These are phyloP conservation scores for Creolimax fragrantissima DNA, from an alignment of 78 protist genomes.

Conservation along the genomic window DNA sequence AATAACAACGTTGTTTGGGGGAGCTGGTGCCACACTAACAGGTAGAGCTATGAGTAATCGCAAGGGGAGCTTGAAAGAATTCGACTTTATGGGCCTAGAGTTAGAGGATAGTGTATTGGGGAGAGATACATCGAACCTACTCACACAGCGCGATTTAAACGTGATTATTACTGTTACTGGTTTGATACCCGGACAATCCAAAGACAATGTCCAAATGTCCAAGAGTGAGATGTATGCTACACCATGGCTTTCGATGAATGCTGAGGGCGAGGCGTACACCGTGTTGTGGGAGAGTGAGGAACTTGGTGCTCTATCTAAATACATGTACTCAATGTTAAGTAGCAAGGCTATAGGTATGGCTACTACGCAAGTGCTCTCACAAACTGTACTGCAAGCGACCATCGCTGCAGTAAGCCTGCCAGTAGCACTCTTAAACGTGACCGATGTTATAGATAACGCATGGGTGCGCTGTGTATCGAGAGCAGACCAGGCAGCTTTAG, in stretches of 20 bases:
- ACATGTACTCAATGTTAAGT: not conserved
- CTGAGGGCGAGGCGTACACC: not conserved
- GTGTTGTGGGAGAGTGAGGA: conserved; percentile 7
- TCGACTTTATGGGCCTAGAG: not conserved
- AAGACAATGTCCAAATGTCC: not conserved
- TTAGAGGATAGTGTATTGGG: not conserved
- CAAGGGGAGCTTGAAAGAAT: not conserved
- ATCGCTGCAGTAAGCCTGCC: not conserved
- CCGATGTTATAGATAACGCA: not conserved
- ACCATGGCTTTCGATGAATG: not conserved
- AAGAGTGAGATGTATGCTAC: not conserved
- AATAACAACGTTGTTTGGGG: not conserved
- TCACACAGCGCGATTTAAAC: not conserved
- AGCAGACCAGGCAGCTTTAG: not conserved
- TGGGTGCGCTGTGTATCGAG: not conserved
- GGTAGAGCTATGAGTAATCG: not conserved
- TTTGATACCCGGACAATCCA: not conserved
- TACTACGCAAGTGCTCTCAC: not conserved
- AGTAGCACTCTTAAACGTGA: not conserved
- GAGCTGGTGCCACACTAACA: not conserved
- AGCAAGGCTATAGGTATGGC: not conserved
- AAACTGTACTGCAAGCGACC: not conserved
- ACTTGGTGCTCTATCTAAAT: not conserved
- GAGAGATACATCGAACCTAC: not conserved
- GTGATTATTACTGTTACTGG: not conserved